Evolutionary conservation across 2,329 filamentous ascomycete species (phyloP), one percentile per base, ranked within the genome.

Genomic region (Thielaviopsis populi): DNA sequence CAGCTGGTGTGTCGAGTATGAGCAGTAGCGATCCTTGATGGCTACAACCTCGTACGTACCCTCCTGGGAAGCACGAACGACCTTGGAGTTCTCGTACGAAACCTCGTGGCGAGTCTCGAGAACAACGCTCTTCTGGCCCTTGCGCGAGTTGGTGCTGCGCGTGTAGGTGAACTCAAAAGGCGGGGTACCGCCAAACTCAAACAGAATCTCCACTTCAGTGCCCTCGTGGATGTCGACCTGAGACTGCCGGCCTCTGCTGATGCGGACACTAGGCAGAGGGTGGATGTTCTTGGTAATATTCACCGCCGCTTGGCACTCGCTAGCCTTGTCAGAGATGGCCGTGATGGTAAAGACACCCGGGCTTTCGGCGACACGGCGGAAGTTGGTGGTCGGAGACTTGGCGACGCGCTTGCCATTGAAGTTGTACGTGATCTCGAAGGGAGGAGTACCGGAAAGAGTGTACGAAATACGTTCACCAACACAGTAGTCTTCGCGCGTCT

Each of bases 131-230:
- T 85, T 88, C 73, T 90, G 88, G 1, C 87, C 87, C 76, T 86
- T 90, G 66, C 82, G 87, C 63, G 85, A 85, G 72, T 96, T 96
- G 54, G 89, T 89, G 74, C 87, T 94, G 67, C 94, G 82, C 22
- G 91, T 97, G 73, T 95, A 97, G 65, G 92, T 96, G 72, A 97
- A 99, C 75, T 97, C 94, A 71, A 99, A 99, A 0, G 94, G 94
- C 67, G 94, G 91, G 5, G 89, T 91, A 64, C 95, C 94, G 78
- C 88, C 91, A 75, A 99, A 99, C 70, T 96, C 89, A 70, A 99
- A 97, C 7, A 90, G 77, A 62, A 99, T 91, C 72, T 96, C 89
- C 0, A 94, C 91, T 72, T 95, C 88, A 67, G 91, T 91, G 69
- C 94, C 94, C 77, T 99, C 92, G 73, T 97, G 95, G 67, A 99